Conservation (phyloP, 495 filamentous ascomycete genomes). For the Aspergillus affinis region DNA sequence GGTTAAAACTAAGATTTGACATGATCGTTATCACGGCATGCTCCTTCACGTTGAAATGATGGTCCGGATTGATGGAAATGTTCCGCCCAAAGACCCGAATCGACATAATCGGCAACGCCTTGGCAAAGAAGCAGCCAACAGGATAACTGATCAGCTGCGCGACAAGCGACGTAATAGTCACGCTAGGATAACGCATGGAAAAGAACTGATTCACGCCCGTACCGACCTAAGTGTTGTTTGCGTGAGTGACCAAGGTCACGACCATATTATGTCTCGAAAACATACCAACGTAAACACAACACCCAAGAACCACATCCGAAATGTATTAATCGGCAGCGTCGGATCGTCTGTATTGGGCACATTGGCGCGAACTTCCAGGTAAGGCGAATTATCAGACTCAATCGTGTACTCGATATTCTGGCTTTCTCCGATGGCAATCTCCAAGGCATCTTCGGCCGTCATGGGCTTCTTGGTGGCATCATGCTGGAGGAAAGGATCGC, state of each 20-base stretch:
- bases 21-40: conserved; percentile 61
- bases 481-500: not conserved
- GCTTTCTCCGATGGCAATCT: conserved; percentile 19
- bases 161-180: conserved; percentile 57
- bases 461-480: conserved; percentile 14
- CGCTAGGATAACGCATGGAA: conserved; percentile 72
- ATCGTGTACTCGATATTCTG: conserved; percentile 14
- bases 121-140: conserved; percentile 41
- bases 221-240: conserved; percentile 1
- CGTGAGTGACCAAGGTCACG: not conserved
- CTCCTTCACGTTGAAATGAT: conserved; percentile 50
- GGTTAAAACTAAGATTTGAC: conserved; percentile 35
- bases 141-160: conserved; percentile 67
- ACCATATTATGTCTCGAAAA: not conserved
- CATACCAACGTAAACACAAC: conserved; percentile 57
- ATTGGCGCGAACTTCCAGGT: conserved; percentile 47
- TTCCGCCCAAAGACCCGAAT: conserved; percentile 49
- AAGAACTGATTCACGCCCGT: conserved; percentile 65
- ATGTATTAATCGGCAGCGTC: conserved; percentile 58
- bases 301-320: conserved; percentile 64
- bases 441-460: conserved; percentile 13
- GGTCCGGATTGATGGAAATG: conserved; percentile 50
- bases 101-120: conserved; percentile 45
- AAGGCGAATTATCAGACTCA: conserved; percentile 37
- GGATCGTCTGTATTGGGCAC: conserved; percentile 50